Evolutionary conservation across 2,329 filamentous ascomycete genomes (phyloP).

Genomic region (Cyphellophora europaea): DNA sequence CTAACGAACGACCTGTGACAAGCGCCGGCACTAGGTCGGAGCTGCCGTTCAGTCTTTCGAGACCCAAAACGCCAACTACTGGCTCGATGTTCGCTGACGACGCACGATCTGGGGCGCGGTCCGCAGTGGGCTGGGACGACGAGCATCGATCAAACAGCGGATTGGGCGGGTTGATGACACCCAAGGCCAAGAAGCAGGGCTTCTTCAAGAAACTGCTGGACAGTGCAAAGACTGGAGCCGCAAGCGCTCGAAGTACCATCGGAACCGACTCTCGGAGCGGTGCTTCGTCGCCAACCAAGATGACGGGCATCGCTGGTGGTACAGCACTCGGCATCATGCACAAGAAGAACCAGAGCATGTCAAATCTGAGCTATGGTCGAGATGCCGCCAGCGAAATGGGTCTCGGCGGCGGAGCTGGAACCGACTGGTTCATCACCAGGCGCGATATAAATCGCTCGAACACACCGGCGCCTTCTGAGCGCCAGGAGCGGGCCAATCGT

Average conservation of each 20-base stretch:
- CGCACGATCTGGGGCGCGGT: conserved; percentile 45
- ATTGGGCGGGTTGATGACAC: conserved; percentile 66
- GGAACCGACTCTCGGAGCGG: conserved; percentile 35
- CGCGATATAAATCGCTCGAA: conserved; percentile 94
- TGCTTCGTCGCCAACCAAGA: conserved; percentile 39
- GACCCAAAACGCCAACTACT: conserved; percentile 51
- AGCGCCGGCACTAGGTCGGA: conserved; percentile 29
- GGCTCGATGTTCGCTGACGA: conserved; percentile 83
- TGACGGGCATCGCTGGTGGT: conserved; percentile 47
- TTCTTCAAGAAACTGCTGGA: conserved; percentile 96
- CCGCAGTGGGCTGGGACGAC: conserved; percentile 53
- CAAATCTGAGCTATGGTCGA: conserved; percentile 26
- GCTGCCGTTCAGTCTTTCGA: conserved; percentile 8
- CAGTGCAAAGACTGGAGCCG: conserved; percentile 86
- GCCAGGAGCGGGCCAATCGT: conserved; percentile 71
- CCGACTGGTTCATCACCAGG: conserved; percentile 96
- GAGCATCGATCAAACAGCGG: conserved; percentile 46
- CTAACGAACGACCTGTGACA: conserved; percentile 34
- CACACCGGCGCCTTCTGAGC: conserved; percentile 81
- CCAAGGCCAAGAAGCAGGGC: conserved; percentile 72
- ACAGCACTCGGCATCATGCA: conserved; percentile 14
- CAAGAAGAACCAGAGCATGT: conserved; percentile 4
- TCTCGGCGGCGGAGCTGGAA: conserved; percentile 37
- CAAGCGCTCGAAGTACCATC: conserved; percentile 78
- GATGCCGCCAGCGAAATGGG: conserved; percentile 63